Evolutionary conservation across 805 yeast species (phyloP).

Genomic region (Isabelozyma heimii): DNA sequence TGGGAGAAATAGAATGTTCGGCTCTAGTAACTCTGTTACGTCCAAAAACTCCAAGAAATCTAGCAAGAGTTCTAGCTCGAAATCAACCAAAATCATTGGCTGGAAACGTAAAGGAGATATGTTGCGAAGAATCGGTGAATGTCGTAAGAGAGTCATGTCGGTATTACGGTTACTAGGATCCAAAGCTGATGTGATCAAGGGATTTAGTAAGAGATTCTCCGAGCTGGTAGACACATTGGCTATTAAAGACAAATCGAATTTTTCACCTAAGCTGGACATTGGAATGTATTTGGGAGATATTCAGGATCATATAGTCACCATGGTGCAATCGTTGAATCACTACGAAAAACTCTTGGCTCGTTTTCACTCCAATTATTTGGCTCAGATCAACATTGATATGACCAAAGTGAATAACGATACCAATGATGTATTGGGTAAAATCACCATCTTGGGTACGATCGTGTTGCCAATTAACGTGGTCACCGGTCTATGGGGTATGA

Average conservation of each 20-base stretch:
- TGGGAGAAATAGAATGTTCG: background rate
- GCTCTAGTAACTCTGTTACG: background rate
- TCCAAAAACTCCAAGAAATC: constrained; percentile 8
- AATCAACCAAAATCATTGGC: constrained; percentile 48
- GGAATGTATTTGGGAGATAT: constrained; percentile 95
- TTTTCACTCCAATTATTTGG: constrained; percentile 93
- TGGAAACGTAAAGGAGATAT: constrained; percentile 95
- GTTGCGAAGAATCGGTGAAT: constrained; percentile 92
- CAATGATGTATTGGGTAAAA: constrained; percentile 92
- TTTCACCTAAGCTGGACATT: constrained; percentile 55
- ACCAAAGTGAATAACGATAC: constrained; percentile 94
- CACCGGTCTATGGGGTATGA: constrained; percentile 99
- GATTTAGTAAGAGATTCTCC: constrained; percentile 86
- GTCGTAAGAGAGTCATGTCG: constrained; percentile 92
- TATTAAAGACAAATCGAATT: constrained; percentile 70
- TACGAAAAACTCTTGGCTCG: constrained; percentile 91
- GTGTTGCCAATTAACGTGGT: constrained; percentile 93
- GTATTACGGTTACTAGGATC: constrained; percentile 79
- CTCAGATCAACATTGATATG: constrained; percentile 97
- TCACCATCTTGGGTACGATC: constrained; percentile 90
- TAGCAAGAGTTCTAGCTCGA: constrained; percentile 33
- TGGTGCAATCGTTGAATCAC: constrained; percentile 94
- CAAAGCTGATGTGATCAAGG: constrained; percentile 97
- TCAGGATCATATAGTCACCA: constrained; percentile 95
- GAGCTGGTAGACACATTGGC: constrained; percentile 44